Percentiles rank a stretch among this genome's conserved stretches.
Conservation (phyloP, 2,329 filamentous ascomycete genomes). For the Tolypocladium amazonense region DNA sequence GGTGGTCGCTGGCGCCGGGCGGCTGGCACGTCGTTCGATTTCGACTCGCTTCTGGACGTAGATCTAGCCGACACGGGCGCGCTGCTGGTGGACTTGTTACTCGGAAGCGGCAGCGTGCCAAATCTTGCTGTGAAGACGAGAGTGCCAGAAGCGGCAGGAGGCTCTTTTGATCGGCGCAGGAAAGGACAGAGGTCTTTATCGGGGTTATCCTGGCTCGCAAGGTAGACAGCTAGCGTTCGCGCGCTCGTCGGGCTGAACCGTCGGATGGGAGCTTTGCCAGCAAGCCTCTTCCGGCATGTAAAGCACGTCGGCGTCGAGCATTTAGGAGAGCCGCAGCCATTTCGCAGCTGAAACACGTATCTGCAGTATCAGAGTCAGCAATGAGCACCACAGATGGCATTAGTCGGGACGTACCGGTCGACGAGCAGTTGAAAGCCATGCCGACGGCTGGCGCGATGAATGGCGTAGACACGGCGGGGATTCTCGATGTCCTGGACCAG, state of each 20-base stretch:
- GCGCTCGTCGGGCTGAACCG: conserved; percentile 75
- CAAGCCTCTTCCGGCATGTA: conserved; percentile 59
- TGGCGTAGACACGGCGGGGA: conserved; percentile 48
- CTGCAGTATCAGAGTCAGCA: conserved; percentile 28
- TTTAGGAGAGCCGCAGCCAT: conserved; percentile 59
- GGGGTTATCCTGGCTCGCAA: conserved; percentile 72
- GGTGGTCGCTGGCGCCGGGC: background rate
- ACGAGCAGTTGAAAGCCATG: conserved; percentile 57
- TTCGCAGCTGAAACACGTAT: conserved; percentile 71
- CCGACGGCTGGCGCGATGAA: conserved; percentile 49
- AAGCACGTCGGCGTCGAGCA: conserved; percentile 74
- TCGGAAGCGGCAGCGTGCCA: conserved; percentile 4
- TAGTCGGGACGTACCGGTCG: conserved; percentile 42
- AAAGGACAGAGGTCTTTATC: conserved; percentile 56
- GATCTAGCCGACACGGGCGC: background rate
- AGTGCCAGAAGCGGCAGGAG: conserved; percentile 34
- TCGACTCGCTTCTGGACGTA: background rate
- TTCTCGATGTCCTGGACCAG: conserved; percentile 49
- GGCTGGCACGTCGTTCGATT: background rate
- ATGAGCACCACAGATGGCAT: background rate
- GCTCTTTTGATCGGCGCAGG: conserved; percentile 29
- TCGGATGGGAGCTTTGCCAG: conserved; percentile 58
- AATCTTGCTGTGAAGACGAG: conserved; percentile 30
- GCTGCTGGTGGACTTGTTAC: background rate
- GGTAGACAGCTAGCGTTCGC: conserved; percentile 66